Evolutionary conservation across 805 yeast genomes (phyloP), one percentile per base, ranked within the genome.

Genomic region (Metschnikowia baotianmanensis): DNA sequence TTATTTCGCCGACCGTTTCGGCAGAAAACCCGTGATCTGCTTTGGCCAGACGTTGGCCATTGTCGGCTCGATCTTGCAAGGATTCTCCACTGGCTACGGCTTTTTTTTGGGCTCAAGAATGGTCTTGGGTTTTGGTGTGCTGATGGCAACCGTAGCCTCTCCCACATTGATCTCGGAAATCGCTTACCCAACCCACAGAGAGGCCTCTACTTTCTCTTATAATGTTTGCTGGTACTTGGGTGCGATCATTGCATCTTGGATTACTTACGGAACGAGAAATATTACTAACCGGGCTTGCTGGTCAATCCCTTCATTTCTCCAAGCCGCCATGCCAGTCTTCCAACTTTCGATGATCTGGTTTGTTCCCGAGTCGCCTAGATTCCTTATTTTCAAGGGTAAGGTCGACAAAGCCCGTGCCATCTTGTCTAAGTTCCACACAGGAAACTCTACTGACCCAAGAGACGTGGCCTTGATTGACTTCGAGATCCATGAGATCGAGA

Each of bases 221-320:
- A 77, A 76, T 55, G 65, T 71, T 16, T 68, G 70, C 45, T 75
- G 78, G 80, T 74, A 72, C 49, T 51, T 74, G 27, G 82, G 82
- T 33, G 77, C 78, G n/a, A 53, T 74, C 40, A 55, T 76, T 34
- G 76, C 80, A 6, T 74, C 77, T 20, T 71, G 77, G 75, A 66
- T 69, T 36, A 64, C 77, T 3, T 74, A 63, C 47, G 81, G 79
- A 52, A 63, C 77, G 13, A 57, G 65, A 37, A 46, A 52, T 15
- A 21, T 46, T n/a, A 12, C 25, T 12, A 23, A 42, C n/a, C 40
- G 38, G 23, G 48, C 48, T 66, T 61, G 71, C 20, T 78, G 82
- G 82, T 73, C 78, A 59, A 61, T 77, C 40, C 83, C 83, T 28
- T 65, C 78, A 10, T 66, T 66, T 36, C 44, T 78, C 30, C 83